phyloP scores from a whole-genome alignment of 805 yeast genomes.

The Saccharomycopsis babjevae region DNA sequence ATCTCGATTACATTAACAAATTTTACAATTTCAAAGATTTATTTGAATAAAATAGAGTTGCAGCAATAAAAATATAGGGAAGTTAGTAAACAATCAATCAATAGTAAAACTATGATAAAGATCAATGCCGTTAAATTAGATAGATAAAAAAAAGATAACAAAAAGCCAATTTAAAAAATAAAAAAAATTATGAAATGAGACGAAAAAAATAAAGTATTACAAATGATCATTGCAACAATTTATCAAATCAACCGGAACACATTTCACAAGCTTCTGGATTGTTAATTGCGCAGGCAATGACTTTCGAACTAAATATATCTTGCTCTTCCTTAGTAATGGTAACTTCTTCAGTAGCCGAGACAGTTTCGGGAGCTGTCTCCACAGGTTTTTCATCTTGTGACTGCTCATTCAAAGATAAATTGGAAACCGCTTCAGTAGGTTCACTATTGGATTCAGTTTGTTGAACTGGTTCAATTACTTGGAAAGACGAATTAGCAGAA shows the following conservation, averaged over 20 bases:
- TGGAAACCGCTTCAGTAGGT: constrained; percentile 11
- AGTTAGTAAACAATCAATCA: not conserved
- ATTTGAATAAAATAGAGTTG: not conserved
- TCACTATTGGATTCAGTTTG: not conserved
- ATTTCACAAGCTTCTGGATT: constrained; percentile 97
- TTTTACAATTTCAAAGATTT: not conserved
- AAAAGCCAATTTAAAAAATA: not conserved
- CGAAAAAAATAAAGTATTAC: not conserved
- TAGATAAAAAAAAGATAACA: not conserved
- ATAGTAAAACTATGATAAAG: not conserved
- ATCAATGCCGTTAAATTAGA: not conserved
- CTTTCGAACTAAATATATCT: constrained; percentile 88
- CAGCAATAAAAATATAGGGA: not conserved
- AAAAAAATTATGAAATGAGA: not conserved
- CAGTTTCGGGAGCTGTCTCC: constrained; percentile 19
- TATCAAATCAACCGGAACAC: constrained; percentile 77
- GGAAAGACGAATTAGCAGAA: constrained; percentile 9
- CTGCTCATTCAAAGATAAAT: constrained; percentile 7
- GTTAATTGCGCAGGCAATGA: constrained; percentile 90
- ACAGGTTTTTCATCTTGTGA: not conserved
- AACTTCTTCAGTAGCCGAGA: constrained; percentile 25
- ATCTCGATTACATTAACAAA: not conserved
- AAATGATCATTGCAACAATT: not conserved
- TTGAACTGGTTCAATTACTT: constrained; percentile 32
- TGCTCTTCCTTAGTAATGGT: constrained; percentile 37